Evolutionary conservation across 2,329 filamentous ascomycete species (phyloP).

Genomic region (Claviceps paspali): DNA sequence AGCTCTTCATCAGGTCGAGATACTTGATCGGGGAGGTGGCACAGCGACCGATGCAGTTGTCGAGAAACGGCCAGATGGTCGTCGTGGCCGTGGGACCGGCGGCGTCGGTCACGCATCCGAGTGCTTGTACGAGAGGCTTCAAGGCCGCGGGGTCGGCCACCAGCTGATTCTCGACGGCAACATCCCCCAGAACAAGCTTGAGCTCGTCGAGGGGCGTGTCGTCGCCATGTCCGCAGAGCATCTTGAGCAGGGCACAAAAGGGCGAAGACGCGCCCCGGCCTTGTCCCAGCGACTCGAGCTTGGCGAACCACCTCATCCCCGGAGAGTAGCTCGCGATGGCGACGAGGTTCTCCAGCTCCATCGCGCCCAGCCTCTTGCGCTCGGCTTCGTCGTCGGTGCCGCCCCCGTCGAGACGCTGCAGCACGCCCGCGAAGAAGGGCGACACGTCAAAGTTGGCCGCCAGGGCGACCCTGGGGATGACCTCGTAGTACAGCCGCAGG

Average conservation of each 20-base stretch:
- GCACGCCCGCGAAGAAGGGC: constrained; percentile 50
- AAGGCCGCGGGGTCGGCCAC: constrained; percentile 36
- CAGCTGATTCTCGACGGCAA: constrained; percentile 52
- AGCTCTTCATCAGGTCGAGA: constrained; percentile 50
- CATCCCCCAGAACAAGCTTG: constrained; percentile 39
- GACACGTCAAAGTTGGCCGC: constrained; percentile 84
- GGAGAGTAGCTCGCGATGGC: constrained; percentile 67
- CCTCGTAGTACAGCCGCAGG: constrained; percentile 70
- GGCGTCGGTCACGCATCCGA: constrained; percentile 12
- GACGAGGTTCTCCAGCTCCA: constrained; percentile 71
- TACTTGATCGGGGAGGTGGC: constrained; percentile 69
- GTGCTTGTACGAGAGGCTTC: constrained; percentile 27
- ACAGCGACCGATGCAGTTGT: constrained; percentile 68
- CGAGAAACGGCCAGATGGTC: constrained; percentile 53
- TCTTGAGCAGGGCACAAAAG: constrained; percentile 53
- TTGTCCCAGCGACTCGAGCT: constrained; percentile 43
- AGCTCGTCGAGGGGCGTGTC: constrained; percentile 27
- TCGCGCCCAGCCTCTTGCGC: constrained; percentile 40
- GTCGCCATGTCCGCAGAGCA: constrained; percentile 17
- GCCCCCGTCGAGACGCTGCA: constrained; percentile 45
- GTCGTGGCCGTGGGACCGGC: constrained; percentile 16
- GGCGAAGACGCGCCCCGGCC: constrained; percentile 32
- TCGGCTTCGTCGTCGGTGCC: constrained; percentile 30
- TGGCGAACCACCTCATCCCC: constrained; percentile 83
- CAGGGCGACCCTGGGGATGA: constrained; percentile 63